These are phyloP conservation scores for Globisporangium megalacanthum DNA, from an alignment of 352 stramenopile species.

Conservation along the genomic window DNA sequence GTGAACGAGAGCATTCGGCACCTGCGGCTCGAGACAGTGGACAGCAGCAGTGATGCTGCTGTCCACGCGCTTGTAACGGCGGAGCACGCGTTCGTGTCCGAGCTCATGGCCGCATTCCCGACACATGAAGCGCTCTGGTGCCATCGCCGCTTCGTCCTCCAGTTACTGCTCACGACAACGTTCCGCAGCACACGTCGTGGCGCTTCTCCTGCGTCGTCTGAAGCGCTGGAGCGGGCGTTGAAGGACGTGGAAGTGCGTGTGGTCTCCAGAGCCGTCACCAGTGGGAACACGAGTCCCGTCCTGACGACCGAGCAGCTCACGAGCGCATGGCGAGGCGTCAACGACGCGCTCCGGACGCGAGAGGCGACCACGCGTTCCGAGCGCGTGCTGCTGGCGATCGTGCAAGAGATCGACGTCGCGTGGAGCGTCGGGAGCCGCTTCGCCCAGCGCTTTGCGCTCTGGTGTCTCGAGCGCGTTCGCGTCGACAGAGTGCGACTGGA, in stretches of 20 bases:
- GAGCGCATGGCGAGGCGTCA: not conserved
- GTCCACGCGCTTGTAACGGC: conserved; percentile 19
- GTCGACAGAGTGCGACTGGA: not conserved
- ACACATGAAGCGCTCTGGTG: conserved; percentile 73
- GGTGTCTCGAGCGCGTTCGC: conserved; percentile 27
- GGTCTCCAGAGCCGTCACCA: not conserved
- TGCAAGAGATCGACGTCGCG: conserved; percentile 35
- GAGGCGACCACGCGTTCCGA: not conserved
- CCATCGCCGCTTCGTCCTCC: conserved; percentile 63
- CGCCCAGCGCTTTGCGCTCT: conserved; percentile 44
- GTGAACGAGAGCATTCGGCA: conserved; percentile 26
- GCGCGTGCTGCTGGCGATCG: conserved; percentile 10
- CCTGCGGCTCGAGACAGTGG: not conserved
- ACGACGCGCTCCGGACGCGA: not conserved
- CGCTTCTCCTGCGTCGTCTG: not conserved
- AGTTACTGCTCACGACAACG: conserved; percentile 28
- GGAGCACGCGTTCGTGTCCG: conserved; percentile 50
- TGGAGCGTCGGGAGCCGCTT: conserved; percentile 39
- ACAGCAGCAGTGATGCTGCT: not conserved
- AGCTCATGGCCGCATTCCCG: conserved; percentile 41
- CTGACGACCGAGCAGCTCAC: not conserved
- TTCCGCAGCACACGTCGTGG: not conserved
- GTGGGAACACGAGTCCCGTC: too few species aligned
- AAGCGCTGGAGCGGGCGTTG: conserved; percentile 1
- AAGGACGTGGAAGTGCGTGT: conserved; percentile 9